These are phyloP conservation scores for Scedosporium apiospermum DNA, from an alignment of 2,329 filamentous ascomycete species.

Conservation along the genomic window DNA sequence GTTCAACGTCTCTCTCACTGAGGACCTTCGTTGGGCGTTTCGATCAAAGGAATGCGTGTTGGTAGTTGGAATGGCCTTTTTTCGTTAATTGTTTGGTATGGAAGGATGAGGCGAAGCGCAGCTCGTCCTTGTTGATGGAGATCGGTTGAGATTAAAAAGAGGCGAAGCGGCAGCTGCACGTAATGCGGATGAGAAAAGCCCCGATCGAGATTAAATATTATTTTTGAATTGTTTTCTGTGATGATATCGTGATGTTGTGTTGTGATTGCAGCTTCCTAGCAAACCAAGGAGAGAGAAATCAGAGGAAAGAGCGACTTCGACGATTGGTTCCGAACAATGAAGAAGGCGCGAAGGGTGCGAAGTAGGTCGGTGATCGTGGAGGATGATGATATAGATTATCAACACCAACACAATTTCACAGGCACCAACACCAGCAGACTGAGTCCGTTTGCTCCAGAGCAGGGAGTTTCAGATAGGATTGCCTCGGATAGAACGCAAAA, in stretches of 20 bases:
- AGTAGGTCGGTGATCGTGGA: too few relatives aligned
- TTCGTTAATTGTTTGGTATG: neutral
- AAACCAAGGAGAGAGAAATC: neutral
- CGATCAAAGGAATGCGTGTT: too few relatives aligned
- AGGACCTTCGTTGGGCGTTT: too few relatives aligned
- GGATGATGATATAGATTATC: too few relatives aligned
- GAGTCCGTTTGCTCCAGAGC: neutral
- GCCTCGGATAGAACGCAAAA: neutral
- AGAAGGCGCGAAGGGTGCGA: neutral
- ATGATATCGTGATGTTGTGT: neutral
- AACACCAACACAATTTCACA: too few relatives aligned
- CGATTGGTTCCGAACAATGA: neutral
- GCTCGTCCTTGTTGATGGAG: neutral
- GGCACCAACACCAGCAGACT: neutral
- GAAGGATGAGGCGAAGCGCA: neutral
- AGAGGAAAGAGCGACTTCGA: neutral
- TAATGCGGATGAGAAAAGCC: neutral
- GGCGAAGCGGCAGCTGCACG: neutral
- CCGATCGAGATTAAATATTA: neutral
- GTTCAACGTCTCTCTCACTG: too few relatives aligned
- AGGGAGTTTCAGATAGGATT: neutral
- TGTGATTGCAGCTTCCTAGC: neutral
- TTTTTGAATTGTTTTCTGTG: neutral
- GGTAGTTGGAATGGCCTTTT: too few relatives aligned
- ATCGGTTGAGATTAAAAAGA: neutral